Evolutionary conservation across 352 stramenopile genomes (phyloP).

Genomic region (Globisporangium paddicum): DNA sequence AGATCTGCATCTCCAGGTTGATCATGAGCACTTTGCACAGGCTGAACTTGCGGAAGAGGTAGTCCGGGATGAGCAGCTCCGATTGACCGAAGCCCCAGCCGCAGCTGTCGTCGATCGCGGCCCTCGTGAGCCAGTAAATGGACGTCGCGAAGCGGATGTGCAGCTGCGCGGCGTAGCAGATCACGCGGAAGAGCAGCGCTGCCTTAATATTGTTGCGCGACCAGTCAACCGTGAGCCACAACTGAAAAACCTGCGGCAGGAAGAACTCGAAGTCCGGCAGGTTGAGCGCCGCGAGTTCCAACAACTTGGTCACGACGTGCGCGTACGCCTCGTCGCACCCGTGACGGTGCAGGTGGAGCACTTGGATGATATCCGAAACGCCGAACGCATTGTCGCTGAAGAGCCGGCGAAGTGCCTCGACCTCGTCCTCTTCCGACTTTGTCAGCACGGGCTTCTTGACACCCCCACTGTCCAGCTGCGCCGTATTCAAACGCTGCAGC

Average conservation of each 20-base stretch:
- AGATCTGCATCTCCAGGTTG: constrained; percentile 82
- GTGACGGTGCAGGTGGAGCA: constrained; percentile 77
- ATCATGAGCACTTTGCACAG: constrained; percentile 80
- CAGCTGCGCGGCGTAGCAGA: constrained; percentile 64
- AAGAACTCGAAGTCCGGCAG: constrained; percentile 84
- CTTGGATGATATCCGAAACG: constrained; percentile 76
- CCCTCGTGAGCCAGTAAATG: constrained; percentile 77
- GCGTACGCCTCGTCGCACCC: constrained; percentile 71
- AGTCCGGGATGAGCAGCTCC: constrained; percentile 68
- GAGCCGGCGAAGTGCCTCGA: constrained; percentile 44
- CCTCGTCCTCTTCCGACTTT: constrained; percentile 56
- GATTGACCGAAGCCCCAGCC: constrained; percentile 79
- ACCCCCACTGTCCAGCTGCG: constrained; percentile 26
- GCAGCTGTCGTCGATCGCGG: constrained; percentile 74
- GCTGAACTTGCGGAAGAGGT: constrained; percentile 73
- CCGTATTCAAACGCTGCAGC: constrained; percentile 50
- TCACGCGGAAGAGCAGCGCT: constrained; percentile 64
- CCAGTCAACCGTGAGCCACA: constrained; percentile 82
- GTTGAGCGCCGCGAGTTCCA: constrained; percentile 56
- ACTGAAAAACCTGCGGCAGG: constrained; percentile 76
- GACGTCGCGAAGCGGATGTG: constrained; percentile 76
- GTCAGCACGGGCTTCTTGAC: constrained; percentile 30
- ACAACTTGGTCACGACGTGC: constrained; percentile 61
- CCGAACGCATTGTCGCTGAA: constrained; percentile 54
- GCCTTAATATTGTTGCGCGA: constrained; percentile 70